Conservation (phyloP, 176 grass and related monocot species). For the Saccharum spontaneum region DNA sequence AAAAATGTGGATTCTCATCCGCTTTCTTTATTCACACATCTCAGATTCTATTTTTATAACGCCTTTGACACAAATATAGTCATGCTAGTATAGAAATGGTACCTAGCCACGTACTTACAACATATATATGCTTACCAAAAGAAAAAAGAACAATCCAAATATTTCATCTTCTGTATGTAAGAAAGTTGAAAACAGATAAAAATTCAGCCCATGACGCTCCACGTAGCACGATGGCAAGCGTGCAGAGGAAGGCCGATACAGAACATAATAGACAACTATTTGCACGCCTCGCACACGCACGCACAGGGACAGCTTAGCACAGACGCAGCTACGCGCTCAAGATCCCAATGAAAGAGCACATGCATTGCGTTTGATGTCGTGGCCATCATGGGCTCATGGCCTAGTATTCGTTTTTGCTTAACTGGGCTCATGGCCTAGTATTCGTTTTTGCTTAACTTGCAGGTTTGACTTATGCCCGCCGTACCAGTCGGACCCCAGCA, state of each 20-base stretch:
- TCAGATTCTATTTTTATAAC: neutral
- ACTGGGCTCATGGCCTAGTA: neutral
- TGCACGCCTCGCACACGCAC: neutral
- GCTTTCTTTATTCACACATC: neutral
- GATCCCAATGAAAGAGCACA: slow-evolving; percentile 36
- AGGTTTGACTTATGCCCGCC: slow-evolving; percentile 43
- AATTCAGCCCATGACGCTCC: neutral
- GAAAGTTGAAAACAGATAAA: neutral
- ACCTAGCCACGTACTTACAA: neutral
- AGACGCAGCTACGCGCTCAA: slow-evolving; percentile 2
- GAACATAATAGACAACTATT: neutral
- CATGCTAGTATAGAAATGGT: neutral
- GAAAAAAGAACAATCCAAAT: too few species aligned
- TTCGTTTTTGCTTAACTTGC: slow-evolving; percentile 7
- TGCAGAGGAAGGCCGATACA: neutral
- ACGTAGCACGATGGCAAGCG: neutral
- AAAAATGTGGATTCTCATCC: too few species aligned
- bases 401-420: neutral
- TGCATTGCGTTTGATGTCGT: neutral
- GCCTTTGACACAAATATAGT: neutral
- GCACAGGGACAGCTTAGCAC: slow-evolving; percentile 32
- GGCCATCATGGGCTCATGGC: neutral
- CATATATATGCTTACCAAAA: neutral
- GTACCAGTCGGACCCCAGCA: slow-evolving; percentile 19
- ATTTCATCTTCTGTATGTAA: neutral